A percentile compares a stretch with the other conserved stretches of the same genome.
These are phyloP conservation scores for Parietaria judaica DNA, from an alignment of 306 rosid species.

Conservation along the genomic window DNA sequence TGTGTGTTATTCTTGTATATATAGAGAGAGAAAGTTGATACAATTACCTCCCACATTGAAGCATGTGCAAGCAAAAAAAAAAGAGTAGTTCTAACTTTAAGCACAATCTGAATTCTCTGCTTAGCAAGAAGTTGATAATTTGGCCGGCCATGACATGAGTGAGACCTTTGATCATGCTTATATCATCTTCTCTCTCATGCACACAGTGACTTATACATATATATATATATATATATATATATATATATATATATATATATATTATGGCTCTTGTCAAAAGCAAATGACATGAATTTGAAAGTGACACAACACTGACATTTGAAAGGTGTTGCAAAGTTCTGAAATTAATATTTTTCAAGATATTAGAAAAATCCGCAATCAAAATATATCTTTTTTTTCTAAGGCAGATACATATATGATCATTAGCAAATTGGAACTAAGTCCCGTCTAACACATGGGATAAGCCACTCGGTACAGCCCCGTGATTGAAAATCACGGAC, in stretches of 20 bases:
- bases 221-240: too few species aligned
- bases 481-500: too few species aligned
- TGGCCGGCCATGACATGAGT: slow-evolving; percentile 17
- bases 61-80: slow-evolving; percentile 11
- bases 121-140: slow-evolving; percentile 9
- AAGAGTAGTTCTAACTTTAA: slow-evolving; percentile 27
- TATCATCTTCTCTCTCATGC: neutral
- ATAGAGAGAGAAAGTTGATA: neutral
- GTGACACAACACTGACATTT: slow-evolving; percentile 33
- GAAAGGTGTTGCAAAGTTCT: neutral
- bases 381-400: neutral
- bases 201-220: too few species aligned
- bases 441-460: too few species aligned
- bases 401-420: too few species aligned
- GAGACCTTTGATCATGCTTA: slow-evolving; percentile 7
- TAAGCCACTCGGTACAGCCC: too few species aligned
- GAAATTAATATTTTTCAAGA: too few species aligned
- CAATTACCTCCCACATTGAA: neutral
- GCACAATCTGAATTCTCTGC: slow-evolving; percentile 37
- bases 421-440: too few species aligned
- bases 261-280: neutral
- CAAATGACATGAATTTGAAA: slow-evolving; percentile 25
- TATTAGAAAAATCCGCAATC: neutral
- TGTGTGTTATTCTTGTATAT: neutral
- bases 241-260: too few species aligned